Base-by-base conservation (phyloP, 2,329 filamentous ascomycete species). In the Fusarium sororula region DNA sequence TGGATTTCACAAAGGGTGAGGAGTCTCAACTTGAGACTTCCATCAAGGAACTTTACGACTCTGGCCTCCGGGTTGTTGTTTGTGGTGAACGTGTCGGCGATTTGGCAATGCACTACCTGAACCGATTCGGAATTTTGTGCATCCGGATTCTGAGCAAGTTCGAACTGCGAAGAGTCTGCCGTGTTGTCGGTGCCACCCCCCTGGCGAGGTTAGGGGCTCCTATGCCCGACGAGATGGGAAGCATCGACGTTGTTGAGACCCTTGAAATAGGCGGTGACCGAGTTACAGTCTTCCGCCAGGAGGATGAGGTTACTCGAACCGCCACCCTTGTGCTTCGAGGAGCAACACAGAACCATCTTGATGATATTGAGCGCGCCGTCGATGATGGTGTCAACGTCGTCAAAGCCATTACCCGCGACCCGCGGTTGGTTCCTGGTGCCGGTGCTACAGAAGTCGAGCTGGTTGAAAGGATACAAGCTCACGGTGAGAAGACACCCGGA, bases 161-260 rank as follows among this genome's bases (percentile, higher is more conserved):
- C 80, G 96, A 99, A 85, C 91, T 99, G 70, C 92, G 96, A 78
- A 91, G 96, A 80, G 88, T 98, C 79, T 99, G 97, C 89, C 93
- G 96, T 72, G 96, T 99, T 30, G 96, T 98, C 59, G 96, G 96
- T 72, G 96, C 96, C 64, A 98, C 96, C 20, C 96, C 96, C n/a
- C 89, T 99, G 72, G 97, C 97, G 60, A 93, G 96, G 79, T 88
- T 99, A 54, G 96, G 96, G 74, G 96, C 97, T 22, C 96, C 96
- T 50, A 99, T 99, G 96, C 96, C 97, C n/a, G 96, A 99, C 78
- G 96, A 99, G 88, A 98, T 98, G 95, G 96, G 96, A 75, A 93
- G 85, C 78, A 91, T 99, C 73, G 96, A 99, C 82, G 84, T 99
- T 65, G 96, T 99, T 38, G 96, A 99, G 89, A 98, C 97, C 4